Evolutionary conservation across 2,329 filamentous ascomycete species (phyloP).

Genomic region (Dothideomycetes sp.): DNA sequence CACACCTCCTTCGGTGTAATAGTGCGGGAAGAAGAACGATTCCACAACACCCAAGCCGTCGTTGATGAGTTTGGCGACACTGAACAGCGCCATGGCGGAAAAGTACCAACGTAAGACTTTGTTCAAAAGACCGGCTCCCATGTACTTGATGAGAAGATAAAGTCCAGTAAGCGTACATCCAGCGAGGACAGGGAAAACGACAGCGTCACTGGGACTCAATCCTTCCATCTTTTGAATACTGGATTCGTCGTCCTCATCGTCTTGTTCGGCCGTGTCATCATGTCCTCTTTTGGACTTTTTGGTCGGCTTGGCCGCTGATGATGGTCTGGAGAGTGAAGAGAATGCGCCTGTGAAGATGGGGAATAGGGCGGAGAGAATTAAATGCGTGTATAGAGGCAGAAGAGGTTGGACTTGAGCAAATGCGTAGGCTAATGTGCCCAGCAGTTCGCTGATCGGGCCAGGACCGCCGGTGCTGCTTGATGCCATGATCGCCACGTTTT

Average conservation of each 20-base stretch:
- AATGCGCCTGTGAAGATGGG: slow-evolving; percentile 81
- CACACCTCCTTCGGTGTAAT: slow-evolving; percentile 48
- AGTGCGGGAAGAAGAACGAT: slow-evolving; percentile 63
- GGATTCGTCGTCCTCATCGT: slow-evolving; percentile 47
- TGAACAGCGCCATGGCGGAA: slow-evolving; percentile 67
- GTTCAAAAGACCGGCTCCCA: slow-evolving; percentile 74
- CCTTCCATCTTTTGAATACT: slow-evolving; percentile 54
- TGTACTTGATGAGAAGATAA: slow-evolving; percentile 83
- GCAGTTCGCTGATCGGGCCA: slow-evolving; percentile 12
- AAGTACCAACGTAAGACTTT: slow-evolving; percentile 78
- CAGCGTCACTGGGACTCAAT: slow-evolving; percentile 66
- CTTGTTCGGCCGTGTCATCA: slow-evolving; percentile 39
- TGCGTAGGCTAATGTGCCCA: slow-evolving; percentile 14
- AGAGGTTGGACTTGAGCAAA: slow-evolving; percentile 14
- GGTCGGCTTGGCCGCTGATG: slow-evolving; percentile 60
- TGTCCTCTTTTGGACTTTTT: slow-evolving; percentile 33
- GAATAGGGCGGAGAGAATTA: slow-evolving; percentile 61
- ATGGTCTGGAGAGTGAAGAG: slow-evolving; percentile 73
- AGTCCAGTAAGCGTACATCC: slow-evolving; percentile 62
- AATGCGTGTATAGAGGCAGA: slow-evolving; percentile 50
- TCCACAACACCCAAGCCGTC: slow-evolving; percentile 58
- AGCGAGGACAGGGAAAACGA: slow-evolving; percentile 74
- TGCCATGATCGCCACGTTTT: not conserved
- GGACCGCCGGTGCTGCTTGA: slow-evolving; percentile 8
- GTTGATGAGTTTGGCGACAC: slow-evolving; percentile 63